Evolutionary conservation across 441 rosid species (phyloP), one percentile per base, ranked within the genome.

Genomic region (Populus hybrid): DNA sequence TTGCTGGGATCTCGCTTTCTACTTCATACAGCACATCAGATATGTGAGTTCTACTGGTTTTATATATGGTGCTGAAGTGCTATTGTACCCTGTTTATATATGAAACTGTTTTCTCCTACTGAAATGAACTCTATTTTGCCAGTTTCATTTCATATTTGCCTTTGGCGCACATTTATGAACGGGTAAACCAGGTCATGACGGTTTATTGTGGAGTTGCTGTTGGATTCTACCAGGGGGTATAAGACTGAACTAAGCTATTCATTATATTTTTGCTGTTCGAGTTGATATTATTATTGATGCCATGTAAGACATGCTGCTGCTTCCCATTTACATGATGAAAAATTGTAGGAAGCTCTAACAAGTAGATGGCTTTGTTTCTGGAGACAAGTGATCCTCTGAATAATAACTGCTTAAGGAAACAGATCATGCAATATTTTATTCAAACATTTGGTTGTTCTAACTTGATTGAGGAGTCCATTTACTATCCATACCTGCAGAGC

Each of bases 141-240:
- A 97, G 99, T 66, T 94, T 88, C 83, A 94, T 97, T 84, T 97
- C 99, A 66, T 97, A 97, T 86, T 96, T 97, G 85, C 99, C 99
- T 6, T 84, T 94, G 88, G 99, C 99, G 74, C 99, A 97, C 89
- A 97, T 97, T 75, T 97, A 90, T 74, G 99, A 97, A 87, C 88
- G 99, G 53, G 90, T 82, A 69, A 94, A 89, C 84, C 99, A 93
- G 86, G 84, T 97, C 79, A 36, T 83, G 78, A 8, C 84, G 35
- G 92, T 77, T 32, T 86, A 94, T 88, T 90, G 20, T 75, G 99
- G 99, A 84, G 91, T 82, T 81, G 95, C 99, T 59, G 90, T 92
- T 88, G 99, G 99, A 81, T 97, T 97, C 88, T 97, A 94, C 87
- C 99, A 97, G 77, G 99, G 99, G 93, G 99, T 97, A 88, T 68